Evolutionary conservation across 345 rosid genomes (phyloP), one percentile per base, ranked within the genome.

Genomic region (Bruguiera sexangula): DNA sequence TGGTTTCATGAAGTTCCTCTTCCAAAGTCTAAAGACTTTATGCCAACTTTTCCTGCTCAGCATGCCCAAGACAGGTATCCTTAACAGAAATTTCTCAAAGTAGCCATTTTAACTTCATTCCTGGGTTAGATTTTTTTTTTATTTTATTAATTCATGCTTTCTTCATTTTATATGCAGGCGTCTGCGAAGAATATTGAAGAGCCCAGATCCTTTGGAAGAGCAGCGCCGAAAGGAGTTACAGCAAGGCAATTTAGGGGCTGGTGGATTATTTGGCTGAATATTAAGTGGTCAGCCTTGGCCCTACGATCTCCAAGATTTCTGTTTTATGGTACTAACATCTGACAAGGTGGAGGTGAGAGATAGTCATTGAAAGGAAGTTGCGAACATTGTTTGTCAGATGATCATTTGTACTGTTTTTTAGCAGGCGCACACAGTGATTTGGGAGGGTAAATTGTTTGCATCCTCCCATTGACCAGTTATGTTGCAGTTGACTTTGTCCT

Each of bases 21-120:
- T 76, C 98, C 99, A 24, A 95, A 95, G 81, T 89, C 90, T 30
- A 95, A 95, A 82, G 99, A 93, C 75, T 95, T 95, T 74, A 95
- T 95, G 99, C 99, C 99, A 36, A 95, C 99, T 62, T 95, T 95
- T 75, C 99, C 99, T 81, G 98, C 98, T 62, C 98, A 95, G 77
- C 97, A 95, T 85, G 97, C 89, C 70, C 96, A 93, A 74, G 98
- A 93, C 90, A 90, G 98, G 98, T 93, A 78, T 34, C 31, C 30
- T 92, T 95, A 97, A 96, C 97, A 43, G 3, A 3, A 43, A 11
- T 2, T 18, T 43, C 18, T 13, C 50, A 43, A 43, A 43, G 50
- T 43, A 3, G 18, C 50, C 50, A 43, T 11, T 43, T 43, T 13
- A 3, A 6, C 29, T 20, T 15, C 20, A 6, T 54, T 66, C n/a